phyloP scores from a whole-genome alignment of 2,329 filamentous ascomycete species.

The Fusarium miscanthi region DNA sequence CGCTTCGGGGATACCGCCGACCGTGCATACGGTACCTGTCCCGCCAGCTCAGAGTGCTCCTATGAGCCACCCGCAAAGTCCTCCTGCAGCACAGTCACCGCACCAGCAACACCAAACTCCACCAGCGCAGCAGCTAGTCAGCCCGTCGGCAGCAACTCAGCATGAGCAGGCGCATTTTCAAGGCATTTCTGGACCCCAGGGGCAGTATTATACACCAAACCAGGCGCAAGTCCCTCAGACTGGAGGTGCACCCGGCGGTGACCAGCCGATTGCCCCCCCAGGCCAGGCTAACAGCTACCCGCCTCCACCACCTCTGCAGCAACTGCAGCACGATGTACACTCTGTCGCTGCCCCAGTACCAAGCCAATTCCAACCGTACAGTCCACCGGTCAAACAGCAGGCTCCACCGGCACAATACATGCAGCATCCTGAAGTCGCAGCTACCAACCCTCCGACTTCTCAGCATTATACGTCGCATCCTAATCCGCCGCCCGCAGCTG shows the following conservation, averaged over 20 bases:
- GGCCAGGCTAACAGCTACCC: neutral
- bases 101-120: neutral
- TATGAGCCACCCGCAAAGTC: neutral
- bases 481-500: neutral
- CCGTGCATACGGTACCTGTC: neutral
- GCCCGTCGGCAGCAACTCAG: neutral
- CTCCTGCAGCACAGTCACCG: neutral
- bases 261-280: neutral
- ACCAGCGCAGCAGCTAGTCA: neutral
- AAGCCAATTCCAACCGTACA: neutral
- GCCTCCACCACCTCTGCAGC: neutral
- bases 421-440: neutral
- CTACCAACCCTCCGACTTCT: fast-evolving
- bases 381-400: neutral
- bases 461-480: neutral
- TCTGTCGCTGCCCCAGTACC: neutral
- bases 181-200: neutral
- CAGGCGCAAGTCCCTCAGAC: neutral
- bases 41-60: neutral
- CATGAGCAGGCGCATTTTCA: neutral
- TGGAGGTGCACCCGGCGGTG: too few relatives aligned
- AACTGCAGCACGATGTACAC: neutral
- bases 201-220: neutral
- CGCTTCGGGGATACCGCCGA: fast-evolving
- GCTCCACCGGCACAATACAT: neutral